Conservation (phyloP, 352 stramenopile species). For the Globisporangium megalacanthum region DNA sequence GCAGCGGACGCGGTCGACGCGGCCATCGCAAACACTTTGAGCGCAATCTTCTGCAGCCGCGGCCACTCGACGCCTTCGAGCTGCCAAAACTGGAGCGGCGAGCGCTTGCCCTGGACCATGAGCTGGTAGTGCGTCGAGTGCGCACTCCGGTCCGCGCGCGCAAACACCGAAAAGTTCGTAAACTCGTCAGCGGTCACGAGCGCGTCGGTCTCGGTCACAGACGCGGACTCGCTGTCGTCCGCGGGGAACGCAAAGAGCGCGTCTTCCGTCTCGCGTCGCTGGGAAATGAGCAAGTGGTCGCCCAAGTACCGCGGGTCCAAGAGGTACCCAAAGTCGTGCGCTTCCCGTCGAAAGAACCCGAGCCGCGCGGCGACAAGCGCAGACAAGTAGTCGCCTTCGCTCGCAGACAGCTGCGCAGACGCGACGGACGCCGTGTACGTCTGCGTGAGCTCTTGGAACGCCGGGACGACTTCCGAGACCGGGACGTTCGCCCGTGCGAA, state of each 20-base stretch:
- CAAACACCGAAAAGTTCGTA: constrained; percentile 1
- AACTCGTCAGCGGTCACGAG: neutral
- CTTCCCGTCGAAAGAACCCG: neutral
- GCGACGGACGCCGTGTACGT: neutral
- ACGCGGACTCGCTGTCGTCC: neutral
- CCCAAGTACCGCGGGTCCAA: constrained; percentile 4
- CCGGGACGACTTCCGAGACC: constrained; percentile 1
- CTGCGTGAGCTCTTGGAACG: constrained; percentile 1
- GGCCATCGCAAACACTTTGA: constrained; percentile 4
- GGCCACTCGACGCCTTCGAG: constrained; percentile 4
- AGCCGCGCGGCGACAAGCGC: neutral
- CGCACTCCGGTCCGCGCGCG: neutral
- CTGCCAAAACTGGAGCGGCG: constrained; percentile 6
- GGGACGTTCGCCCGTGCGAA: constrained; percentile 1
- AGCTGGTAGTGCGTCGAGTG: constrained; percentile 5
- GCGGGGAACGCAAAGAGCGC: constrained; percentile 1
- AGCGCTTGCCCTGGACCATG: neutral
- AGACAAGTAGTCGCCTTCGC: neutral
- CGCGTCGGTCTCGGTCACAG: neutral
- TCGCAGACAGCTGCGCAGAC: neutral
- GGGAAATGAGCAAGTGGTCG: neutral
- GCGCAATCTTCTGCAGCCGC: constrained; percentile 2
- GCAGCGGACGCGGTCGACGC: neutral
- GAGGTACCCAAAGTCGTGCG: constrained; percentile 4
- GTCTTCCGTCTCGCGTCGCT: neutral